These are phyloP conservation scores for Spathaspora sp. DNA, from an alignment of 805 yeast genomes.

Conservation along the genomic window DNA sequence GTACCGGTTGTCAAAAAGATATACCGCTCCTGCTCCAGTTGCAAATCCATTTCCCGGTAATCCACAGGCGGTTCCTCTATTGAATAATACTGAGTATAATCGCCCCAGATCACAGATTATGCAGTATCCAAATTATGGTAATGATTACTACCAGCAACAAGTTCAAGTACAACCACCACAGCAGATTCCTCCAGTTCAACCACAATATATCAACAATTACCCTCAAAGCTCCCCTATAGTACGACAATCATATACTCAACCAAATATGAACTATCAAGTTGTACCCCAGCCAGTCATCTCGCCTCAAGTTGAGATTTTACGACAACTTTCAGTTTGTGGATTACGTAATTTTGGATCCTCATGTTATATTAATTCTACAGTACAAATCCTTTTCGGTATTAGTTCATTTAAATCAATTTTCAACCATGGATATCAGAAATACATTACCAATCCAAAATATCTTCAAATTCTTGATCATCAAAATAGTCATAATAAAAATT, in stretches of 20 bases:
- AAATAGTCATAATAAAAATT: slow-evolving; percentile 13
- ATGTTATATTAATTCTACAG: slow-evolving; percentile 71
- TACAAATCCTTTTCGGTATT: slow-evolving; percentile 65
- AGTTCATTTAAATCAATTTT: slow-evolving; percentile 48
- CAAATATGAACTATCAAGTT: background rate
- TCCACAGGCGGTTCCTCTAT: background rate
- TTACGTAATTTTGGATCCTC: slow-evolving; percentile 67
- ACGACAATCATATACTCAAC: slow-evolving; percentile 1
- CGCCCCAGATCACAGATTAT: background rate
- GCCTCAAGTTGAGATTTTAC: slow-evolving; percentile 17
- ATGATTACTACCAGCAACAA: background rate
- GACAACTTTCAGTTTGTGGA: slow-evolving; percentile 53
- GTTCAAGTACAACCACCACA: background rate
- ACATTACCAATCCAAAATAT: slow-evolving; percentile 33
- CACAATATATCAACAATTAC: background rate
- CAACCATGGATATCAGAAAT: slow-evolving; percentile 39
- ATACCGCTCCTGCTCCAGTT: slow-evolving; percentile 2
- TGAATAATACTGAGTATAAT: background rate
- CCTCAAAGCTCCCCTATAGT: background rate
- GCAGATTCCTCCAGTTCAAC: background rate
- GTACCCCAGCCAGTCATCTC: background rate
- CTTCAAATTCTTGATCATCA: slow-evolving; percentile 18
- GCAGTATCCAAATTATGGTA: background rate
- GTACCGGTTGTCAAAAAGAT: background rate
- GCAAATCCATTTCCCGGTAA: slow-evolving; percentile 1